Evolutionary conservation across 169 alveolate species (phyloP).

Genomic region (Neospora caninum): DNA sequence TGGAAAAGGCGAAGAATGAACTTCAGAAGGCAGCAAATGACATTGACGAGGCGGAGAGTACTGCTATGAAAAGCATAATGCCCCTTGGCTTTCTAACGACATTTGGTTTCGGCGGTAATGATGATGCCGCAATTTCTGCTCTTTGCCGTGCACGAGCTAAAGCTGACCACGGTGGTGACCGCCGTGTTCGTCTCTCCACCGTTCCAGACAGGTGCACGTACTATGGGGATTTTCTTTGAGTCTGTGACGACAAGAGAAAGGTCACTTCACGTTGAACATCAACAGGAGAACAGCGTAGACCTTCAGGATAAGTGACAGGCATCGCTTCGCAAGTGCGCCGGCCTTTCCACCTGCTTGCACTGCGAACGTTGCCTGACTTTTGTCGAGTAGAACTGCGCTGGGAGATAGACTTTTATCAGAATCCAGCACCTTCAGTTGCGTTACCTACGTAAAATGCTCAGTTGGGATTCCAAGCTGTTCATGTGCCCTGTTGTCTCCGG

Average conservation of each 20-base stretch:
- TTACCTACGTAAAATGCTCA: no score
- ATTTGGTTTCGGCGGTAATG: not conserved
- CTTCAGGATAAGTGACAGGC: no score
- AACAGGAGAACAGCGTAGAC: not conserved
- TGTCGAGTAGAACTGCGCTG: not conserved
- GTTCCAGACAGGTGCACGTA: conserved; percentile 11
- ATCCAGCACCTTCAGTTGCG: no score
- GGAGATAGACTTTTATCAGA: no score
- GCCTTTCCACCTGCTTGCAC: not conserved
- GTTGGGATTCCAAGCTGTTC: no score
- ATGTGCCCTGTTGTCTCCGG: no score
- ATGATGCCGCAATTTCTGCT: not conserved
- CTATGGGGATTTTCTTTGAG: conserved; percentile 6
- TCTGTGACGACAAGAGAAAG: not conserved
- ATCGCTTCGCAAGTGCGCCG: not conserved
- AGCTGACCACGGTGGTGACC: not conserved
- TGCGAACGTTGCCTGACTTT: not conserved
- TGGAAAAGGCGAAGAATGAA: conserved; percentile 2
- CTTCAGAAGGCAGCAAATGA: not conserved
- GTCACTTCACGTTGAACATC: not conserved
- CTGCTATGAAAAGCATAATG: not conserved
- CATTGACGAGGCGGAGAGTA: conserved; percentile 11
- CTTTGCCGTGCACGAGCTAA: conserved; percentile 24
- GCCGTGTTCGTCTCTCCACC: conserved; percentile 39
- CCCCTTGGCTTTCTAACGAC: conserved; percentile 4